Conservation (phyloP, 1,139 yeast species). For the Sugiyamaella xylanicola region DNA sequence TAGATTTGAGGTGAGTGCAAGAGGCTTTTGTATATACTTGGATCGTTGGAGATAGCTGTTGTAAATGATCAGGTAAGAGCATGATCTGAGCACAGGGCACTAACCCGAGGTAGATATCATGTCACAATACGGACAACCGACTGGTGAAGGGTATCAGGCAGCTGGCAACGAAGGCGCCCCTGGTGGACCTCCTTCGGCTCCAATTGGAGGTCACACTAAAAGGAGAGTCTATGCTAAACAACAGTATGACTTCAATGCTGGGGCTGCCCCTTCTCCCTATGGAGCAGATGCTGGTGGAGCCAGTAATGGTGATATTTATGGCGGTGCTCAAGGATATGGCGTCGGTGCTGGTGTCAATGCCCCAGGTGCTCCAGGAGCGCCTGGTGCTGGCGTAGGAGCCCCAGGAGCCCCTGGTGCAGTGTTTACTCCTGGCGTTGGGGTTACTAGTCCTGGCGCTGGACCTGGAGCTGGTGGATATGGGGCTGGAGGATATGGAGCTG, state of each 20-base stretch:
- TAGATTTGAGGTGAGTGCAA: not conserved
- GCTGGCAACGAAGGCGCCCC: not conserved
- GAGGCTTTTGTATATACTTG: too few relatives aligned
- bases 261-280: constrained; percentile 41
- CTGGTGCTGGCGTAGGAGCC: constrained; percentile 25
- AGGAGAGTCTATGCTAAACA: constrained; percentile 56
- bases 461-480: constrained; percentile 1
- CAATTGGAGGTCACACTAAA: constrained; percentile 26
- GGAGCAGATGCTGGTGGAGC: constrained; percentile 38
- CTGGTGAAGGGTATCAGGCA: constrained; percentile 3
- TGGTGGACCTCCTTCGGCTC: constrained; percentile 15
- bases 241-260: constrained; percentile 49
- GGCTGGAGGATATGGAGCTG: constrained; percentile 19
- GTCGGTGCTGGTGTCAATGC: constrained; percentile 43
- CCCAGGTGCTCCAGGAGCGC: constrained; percentile 33
- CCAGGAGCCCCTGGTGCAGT: constrained; percentile 39
- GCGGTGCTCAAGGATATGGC: constrained; percentile 28
- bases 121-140: constrained; percentile 19
- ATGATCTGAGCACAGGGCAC: constrained; percentile 4
- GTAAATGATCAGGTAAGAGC: too few relatives aligned
- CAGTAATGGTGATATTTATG: constrained; percentile 24
- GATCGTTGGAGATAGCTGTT: too few relatives aligned
- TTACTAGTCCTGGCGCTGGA: constrained; percentile 23
- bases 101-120: constrained; percentile 1
- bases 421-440: constrained; percentile 39